Evolutionary conservation across 1,284 basidiomycete genomes (phyloP).

Genomic region (Ceratobasidium sp.): DNA sequence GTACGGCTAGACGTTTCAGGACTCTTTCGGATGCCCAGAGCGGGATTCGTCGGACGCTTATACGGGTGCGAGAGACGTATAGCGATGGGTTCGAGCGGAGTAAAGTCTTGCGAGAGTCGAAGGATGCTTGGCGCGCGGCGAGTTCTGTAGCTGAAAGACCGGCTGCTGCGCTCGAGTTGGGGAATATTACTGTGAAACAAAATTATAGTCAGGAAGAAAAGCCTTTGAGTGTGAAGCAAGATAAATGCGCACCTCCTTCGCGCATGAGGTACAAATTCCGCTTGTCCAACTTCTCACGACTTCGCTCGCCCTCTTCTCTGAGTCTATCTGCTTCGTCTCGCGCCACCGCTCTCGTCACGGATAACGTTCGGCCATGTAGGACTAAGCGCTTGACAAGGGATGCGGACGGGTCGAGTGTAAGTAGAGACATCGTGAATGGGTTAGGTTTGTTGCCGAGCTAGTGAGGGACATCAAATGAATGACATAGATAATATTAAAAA

Average conservation of each 20-base stretch:
- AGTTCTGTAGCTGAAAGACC: constrained; percentile 76
- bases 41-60: constrained; percentile 93
- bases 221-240: not conserved
- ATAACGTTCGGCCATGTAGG: constrained; percentile 91
- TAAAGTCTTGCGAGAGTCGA: constrained; percentile 80
- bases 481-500: no score
- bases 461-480: constrained; percentile 55
- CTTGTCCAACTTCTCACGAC: constrained; percentile 91
- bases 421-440: constrained; percentile 85
- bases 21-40: constrained; percentile 89
- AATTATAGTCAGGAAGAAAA: not conserved
- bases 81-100: constrained; percentile 92
- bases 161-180: constrained; percentile 81
- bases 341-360: constrained; percentile 91
- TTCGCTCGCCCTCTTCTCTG: constrained; percentile 85
- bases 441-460: constrained; percentile 59
- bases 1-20: constrained; percentile 86
- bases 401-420: constrained; percentile 95
- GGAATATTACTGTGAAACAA: constrained; percentile 77
- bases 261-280: constrained; percentile 95
- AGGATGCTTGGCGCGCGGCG: constrained; percentile 83
- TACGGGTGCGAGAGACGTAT: constrained; percentile 92
- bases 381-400: constrained; percentile 85
- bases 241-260: constrained; percentile 80
- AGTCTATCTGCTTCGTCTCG: constrained; percentile 87